Evolutionary conservation across 2,329 filamentous ascomycete species (phyloP), one percentile per base, ranked within the genome.

Genomic region (Microcera coccophila): DNA sequence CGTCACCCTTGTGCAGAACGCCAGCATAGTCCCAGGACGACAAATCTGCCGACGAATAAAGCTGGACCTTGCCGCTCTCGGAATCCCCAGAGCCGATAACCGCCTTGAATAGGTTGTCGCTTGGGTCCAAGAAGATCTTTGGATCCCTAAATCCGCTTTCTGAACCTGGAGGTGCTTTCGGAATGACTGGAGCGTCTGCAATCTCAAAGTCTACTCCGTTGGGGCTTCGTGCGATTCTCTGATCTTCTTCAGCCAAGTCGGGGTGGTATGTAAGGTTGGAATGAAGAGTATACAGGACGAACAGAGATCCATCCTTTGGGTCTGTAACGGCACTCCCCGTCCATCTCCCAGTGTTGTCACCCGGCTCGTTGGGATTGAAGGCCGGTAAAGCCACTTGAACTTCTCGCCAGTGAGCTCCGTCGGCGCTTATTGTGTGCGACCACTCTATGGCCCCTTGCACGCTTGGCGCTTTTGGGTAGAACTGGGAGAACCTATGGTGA

Each of bases 401-500:
- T 28, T 56, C 52, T 26, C 53, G 45, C 56, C 55, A 58, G 39
- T 58, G 53, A 5, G 58, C 56, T 11, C 45, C 50, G 45, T 59
- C 55, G 9, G 32, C 34, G 38, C 56, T 59, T 34, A 37, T 44
- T 9, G 48, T 52, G 36, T 59, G 56, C 15, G 56, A 39, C 56
- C 56, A 59, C 40, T 59, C 44, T 55, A 59, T 59, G 1, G 55
- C 50, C 19, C 53, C 56, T 55, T 53, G 58, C 14, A 56, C 12
- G n/a, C n/a, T n/a, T 14, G 54, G 53, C 11, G 48, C 46, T 17
- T 40, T 43, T 8, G 57, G 57, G 45, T 58, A 36, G 36, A 45
- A 57, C 45, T 60, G 55, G 33, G 52, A 55, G 47, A 60, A 58
- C 37, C 57, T 54, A 36, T 60, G 57, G 41, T 60, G 55, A 12